Base-by-base conservation (phyloP, 164 flowering plant genomes). In the Umbilicus rupestris region DNA sequence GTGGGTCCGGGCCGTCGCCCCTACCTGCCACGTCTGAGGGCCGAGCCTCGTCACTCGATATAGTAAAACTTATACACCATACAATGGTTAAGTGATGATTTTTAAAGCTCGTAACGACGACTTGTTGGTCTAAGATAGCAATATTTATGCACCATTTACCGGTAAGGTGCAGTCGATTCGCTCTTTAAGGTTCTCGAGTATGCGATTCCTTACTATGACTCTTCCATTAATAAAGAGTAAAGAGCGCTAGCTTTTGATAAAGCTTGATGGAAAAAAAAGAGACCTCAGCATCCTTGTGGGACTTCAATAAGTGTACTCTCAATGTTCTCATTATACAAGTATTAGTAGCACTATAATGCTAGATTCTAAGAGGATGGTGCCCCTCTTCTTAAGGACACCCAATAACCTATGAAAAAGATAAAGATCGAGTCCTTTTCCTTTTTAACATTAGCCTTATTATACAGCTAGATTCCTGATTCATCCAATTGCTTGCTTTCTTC, bases 341-440 rank as follows among this genome's bases (percentile, higher is more conserved):
- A 46, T 8, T 3, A 46, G 22, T 16, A 3, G 8, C 10, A 41
- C 45, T 41, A 41, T 41, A 41, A 10, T 41, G 45, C 50, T 46
- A 45, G 20, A 2, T 45, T 17, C 50, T 19, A 46, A 46, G n/a
- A 16, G n/a, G 50, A 2, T 46, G 50, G 22, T 46, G 50, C 50
- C 9, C 46, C 46, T 19, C 22, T 46, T 19, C n/a, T 46, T 16
- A 46, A 46, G 50, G 3, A 46, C 50, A 7, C 3, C 50, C 50
- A 46, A 46, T 46, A 46, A 46, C 50, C 16, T 3, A 46, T 46
- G 50, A 46, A 46, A n/a, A 46, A 19, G n/a, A 19, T 16, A 46
- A 46, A 46, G 60, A 8, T 55, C 3, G 33, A 55, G 60, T 28
- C 60, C 60, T 26, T 55, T 28, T 55, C 33, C 60, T 55, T 55